Base-by-base conservation (phyloP, 495 filamentous ascomycete genomes). In the Aspergillus asperescens region DNA sequence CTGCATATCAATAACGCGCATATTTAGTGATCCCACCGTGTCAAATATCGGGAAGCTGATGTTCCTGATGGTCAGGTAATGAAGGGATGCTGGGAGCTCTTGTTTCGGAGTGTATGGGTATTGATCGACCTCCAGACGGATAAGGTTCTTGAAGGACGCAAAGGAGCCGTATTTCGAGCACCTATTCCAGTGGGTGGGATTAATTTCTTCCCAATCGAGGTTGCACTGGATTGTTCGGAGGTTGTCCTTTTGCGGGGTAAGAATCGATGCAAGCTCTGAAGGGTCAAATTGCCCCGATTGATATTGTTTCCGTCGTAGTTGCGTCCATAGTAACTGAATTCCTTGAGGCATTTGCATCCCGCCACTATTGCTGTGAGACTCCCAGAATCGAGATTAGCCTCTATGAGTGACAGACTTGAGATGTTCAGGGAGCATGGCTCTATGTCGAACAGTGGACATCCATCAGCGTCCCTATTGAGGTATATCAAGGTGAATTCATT, bases 371-470 rank as follows among this genome's bases (percentile, higher is more conserved):
- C 37, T 12, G 22, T 47, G 6, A 53, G 42, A 3, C n/a, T n/a
- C 22, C 18, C 25, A 9, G 41, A n/a, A 38, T 47, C 34, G 19
- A 53, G 50, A 9, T 7, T 13, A 9, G 50, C 34, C 13, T 31
- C 22, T 0, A n/a, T 3, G 10, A 53, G 19, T 0, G 42, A 20
- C 1, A 53, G 24, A 3, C 8, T 20, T 6, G 42, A 37, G 5
- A 53, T 15, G 9, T 28, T 27, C 4, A 53, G 15, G 1, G 41
- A 27, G 8, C 23, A 20, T 8, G 32, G 32, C 5, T 22, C n/a
- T 8, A 53, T 27, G 4, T 47, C 42, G 10, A 53, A 53, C 1
- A 12, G 6, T 38, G 50, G 50, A 10, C 50, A 46, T 1, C 16
- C 22, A 0, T 19, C 22, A 25, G 16, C 8, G 12, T 53, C 19